A percentile compares a stretch with the other conserved stretches of the same genome.
Evolutionary conservation across 192 early-diverging fungal species (phyloP).

Genomic region (Backusella circina): DNA sequence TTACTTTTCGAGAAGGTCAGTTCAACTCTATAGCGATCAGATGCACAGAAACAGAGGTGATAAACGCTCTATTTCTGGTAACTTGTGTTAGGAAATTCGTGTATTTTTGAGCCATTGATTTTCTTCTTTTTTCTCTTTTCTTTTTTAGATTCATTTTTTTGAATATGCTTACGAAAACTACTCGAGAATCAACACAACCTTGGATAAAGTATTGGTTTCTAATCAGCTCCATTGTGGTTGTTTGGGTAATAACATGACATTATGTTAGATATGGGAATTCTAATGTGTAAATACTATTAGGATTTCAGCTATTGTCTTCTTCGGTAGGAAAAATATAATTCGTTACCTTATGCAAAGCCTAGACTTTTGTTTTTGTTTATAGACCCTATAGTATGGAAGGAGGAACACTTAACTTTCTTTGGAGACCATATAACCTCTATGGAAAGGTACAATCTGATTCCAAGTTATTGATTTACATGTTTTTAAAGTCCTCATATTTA

Average conservation of each 20-base stretch:
- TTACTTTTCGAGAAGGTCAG: neutral
- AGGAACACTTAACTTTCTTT: conserved; percentile 23
- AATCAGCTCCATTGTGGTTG: neutral
- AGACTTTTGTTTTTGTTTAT: neutral
- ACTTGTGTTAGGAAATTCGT: neutral
- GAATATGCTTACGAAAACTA: neutral
- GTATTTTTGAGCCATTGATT: neutral
- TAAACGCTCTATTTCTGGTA: neutral
- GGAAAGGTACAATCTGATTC: conserved; percentile 12
- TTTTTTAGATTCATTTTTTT: neutral
- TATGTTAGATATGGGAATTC: neutral
- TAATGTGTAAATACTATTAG: neutral
- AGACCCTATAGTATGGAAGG: conserved; percentile 30
- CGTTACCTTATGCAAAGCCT: neutral
- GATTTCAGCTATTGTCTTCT: neutral
- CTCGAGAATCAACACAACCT: neutral
- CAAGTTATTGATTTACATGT: neutral
- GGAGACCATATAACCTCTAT: conserved; percentile 34
- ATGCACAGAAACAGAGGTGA: neutral
- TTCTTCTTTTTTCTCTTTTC: neutral
- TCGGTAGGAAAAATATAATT: neutral
- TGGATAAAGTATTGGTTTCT: neutral
- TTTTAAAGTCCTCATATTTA: neutral
- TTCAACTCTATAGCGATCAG: neutral
- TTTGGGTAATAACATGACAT: neutral